Conservation (phyloP, 257 asterid species). For the Nicotiana benthamiana region DNA sequence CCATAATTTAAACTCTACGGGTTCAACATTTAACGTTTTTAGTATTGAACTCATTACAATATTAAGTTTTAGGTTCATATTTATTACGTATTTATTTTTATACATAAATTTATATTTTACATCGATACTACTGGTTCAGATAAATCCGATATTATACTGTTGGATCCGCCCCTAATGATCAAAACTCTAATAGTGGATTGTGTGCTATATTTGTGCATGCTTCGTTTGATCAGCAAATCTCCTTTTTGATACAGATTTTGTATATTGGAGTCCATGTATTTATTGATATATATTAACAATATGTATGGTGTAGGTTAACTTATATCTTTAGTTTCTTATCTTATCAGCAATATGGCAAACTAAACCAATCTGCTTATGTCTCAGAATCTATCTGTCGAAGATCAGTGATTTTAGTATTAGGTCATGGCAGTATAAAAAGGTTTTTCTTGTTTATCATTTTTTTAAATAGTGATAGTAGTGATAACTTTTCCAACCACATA, state of each 20-base stretch:
- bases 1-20: too few species aligned
- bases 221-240: slow-evolving; percentile 3
- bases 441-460: background rate
- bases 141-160: too few species aligned
- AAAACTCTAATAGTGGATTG: too few species aligned
- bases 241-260: slow-evolving; percentile 4
- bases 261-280: background rate
- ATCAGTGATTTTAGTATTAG: background rate
- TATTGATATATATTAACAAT: background rate
- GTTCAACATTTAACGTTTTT: too few species aligned
- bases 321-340: background rate
- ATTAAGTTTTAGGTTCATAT: too few species aligned
- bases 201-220: slow-evolving; percentile 12
- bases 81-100: too few species aligned
- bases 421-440: background rate
- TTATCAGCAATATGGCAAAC: background rate
- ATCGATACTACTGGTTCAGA: too few species aligned
- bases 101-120: too few species aligned
- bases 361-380: background rate
- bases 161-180: too few species aligned
- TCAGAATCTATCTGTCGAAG: background rate
- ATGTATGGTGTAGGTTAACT: background rate
- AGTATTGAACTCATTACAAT: too few species aligned
- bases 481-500: too few species aligned
- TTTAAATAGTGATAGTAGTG: background rate